A percentile compares a stretch with the other conserved stretches of the same genome.
Conservation (phyloP, 768 basidiomycete genomes). For the Lactarius hengduanensis region DNA sequence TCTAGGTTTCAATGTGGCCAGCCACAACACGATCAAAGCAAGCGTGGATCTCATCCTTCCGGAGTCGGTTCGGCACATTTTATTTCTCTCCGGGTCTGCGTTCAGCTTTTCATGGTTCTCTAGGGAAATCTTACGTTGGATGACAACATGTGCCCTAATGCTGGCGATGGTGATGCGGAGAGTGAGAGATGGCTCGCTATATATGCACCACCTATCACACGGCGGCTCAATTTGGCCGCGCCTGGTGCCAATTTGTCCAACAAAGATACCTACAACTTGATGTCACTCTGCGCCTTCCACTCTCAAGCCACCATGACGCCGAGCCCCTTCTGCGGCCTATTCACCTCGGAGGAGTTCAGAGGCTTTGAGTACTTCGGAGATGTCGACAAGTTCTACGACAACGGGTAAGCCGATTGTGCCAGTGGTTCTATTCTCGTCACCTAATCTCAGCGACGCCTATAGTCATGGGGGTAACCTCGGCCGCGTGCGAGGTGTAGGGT, state of each 20-base stretch:
- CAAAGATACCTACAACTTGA: constrained; percentile 55
- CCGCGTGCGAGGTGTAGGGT: constrained; percentile 81
- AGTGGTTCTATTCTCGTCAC: background rate
- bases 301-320: constrained; percentile 50
- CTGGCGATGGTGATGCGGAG: constrained; percentile 44
- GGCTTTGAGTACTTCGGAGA: constrained; percentile 70
- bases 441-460: constrained; percentile 1
- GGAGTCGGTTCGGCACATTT: constrained; percentile 45
- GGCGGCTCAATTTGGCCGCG: constrained; percentile 57
- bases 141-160: constrained; percentile 60
- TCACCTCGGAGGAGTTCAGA: constrained; percentile 59
- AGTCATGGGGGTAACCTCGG: constrained; percentile 72
- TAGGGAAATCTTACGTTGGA: constrained; percentile 65
- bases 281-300: constrained; percentile 80
- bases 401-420: constrained; percentile 48
- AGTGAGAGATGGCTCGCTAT: constrained; percentile 53
- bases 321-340: constrained; percentile 76
- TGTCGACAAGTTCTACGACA: constrained; percentile 75
- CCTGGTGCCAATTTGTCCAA: constrained; percentile 60
- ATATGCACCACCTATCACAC: constrained; percentile 55
- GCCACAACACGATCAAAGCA: constrained; percentile 45
- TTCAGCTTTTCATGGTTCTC: background rate
- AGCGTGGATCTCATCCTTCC: constrained; percentile 54
- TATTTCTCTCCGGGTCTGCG: background rate
- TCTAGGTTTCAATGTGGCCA: constrained; percentile 61